Evolutionary conservation across 1,139 yeast genomes (phyloP).

Genomic region (Taiozyma sp.): DNA sequence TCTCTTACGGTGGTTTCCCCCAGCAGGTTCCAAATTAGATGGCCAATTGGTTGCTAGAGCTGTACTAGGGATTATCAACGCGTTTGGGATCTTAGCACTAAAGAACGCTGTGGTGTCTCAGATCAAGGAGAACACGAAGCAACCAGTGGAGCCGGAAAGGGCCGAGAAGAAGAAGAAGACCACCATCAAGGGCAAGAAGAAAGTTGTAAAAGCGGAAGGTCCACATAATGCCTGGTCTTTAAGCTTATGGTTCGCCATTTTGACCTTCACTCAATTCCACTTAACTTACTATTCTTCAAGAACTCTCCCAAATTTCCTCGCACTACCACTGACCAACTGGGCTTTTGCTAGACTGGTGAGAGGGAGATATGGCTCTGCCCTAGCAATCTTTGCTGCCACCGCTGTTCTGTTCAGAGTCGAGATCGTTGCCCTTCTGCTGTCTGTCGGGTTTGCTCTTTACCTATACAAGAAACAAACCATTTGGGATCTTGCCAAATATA

Average conservation of each 20-base stretch:
- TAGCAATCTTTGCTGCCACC: constrained; percentile 55
- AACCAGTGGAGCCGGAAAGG: constrained; percentile 5
- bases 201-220: background rate
- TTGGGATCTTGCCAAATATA: constrained; percentile 32
- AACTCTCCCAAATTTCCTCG: constrained; percentile 83
- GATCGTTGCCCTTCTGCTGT: constrained; percentile 53
- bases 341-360: constrained; percentile 48
- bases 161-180: constrained; percentile 5
- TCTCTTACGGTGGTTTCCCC: constrained; percentile 20
- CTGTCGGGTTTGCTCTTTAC: constrained; percentile 38
- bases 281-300: constrained; percentile 71
- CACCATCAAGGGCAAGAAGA: background rate
- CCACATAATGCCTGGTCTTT: constrained; percentile 20
- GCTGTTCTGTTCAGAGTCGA: constrained; percentile 75
- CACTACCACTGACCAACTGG: constrained; percentile 64
- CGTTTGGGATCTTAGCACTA: constrained; percentile 29
- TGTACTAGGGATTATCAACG: constrained; percentile 50
- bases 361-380: constrained; percentile 47
- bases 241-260: constrained; percentile 56
- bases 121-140: constrained; percentile 14
- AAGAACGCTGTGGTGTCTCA: constrained; percentile 28
- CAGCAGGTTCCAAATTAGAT: constrained; percentile 30
- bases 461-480: constrained; percentile 43
- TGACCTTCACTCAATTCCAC: constrained; percentile 73
- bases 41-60: constrained; percentile 50